Evolutionary conservation across 441 rosid species (phyloP).

Genomic region (Populus hybrid): DNA sequence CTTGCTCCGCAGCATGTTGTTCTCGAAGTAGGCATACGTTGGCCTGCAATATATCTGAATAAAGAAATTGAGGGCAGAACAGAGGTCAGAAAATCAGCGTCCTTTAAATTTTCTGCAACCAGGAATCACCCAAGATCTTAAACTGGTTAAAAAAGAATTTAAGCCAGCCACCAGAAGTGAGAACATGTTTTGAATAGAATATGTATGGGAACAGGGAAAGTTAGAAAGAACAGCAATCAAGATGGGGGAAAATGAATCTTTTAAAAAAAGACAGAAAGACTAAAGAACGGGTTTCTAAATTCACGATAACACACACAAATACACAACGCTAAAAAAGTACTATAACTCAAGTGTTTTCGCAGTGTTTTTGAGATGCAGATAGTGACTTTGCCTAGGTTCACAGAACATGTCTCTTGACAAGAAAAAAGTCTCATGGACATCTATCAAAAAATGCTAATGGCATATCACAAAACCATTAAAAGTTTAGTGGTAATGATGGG

Average conservation of each 20-base stretch:
- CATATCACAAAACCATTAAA: background rate
- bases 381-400: background rate
- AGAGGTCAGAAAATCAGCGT: background rate
- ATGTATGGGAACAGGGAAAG: background rate
- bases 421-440: background rate
- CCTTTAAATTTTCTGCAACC: background rate
- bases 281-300: no score
- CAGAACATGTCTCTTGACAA: background rate
- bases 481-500: background rate
- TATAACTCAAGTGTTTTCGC: background rate
- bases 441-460: background rate
- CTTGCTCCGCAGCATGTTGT: slow-evolving; percentile 14
- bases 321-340: background rate
- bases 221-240: background rate
- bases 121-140: background rate
- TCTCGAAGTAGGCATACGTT: slow-evolving; percentile 43
- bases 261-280: background rate
- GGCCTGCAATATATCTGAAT: slow-evolving; percentile 56
- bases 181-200: background rate
- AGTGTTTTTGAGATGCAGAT: no score
- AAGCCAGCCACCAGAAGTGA: background rate
- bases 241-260: background rate
- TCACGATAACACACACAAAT: background rate
- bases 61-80: background rate
- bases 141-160: background rate